Evolutionary conservation across 2,329 filamentous ascomycete genomes (phyloP).

Genomic region (Orbilia javanica): DNA sequence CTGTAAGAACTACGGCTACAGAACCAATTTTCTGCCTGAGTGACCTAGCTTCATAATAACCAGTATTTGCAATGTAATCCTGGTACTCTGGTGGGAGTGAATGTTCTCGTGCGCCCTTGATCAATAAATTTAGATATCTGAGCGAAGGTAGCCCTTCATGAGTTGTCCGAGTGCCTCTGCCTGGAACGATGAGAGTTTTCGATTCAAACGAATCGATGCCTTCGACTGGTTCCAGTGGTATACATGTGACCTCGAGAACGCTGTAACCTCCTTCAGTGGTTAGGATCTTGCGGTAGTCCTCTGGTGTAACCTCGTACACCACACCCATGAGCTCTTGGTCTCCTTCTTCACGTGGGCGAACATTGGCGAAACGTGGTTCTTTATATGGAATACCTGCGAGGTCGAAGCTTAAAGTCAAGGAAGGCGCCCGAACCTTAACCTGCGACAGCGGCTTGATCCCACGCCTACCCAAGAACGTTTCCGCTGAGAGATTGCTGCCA

Average conservation of each 20-base stretch:
- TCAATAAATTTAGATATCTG: constrained; percentile 85
- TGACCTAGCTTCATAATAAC: constrained; percentile 73
- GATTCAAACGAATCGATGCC: constrained; percentile 74
- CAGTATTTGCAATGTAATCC: constrained; percentile 76
- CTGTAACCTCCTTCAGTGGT: constrained; percentile 92
- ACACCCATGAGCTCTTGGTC: constrained; percentile 87
- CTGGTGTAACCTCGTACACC: constrained; percentile 89
- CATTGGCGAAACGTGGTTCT: constrained; percentile 94
- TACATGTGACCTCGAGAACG: constrained; percentile 72
- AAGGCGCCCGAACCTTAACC: constrained; percentile 84
- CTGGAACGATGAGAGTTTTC: constrained; percentile 83
- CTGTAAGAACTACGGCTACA: constrained; percentile 73
- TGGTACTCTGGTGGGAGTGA: constrained; percentile 83
- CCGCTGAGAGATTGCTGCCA: constrained; percentile 85
- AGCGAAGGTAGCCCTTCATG: constrained; percentile 84
- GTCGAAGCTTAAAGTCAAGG: constrained; percentile 83
- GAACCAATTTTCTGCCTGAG: constrained; percentile 76
- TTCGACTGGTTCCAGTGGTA: constrained; percentile 69
- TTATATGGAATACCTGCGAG: constrained; percentile 85
- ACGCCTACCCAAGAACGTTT: constrained; percentile 80
- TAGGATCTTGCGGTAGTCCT: constrained; percentile 87
- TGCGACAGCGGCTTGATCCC: constrained; percentile 85
- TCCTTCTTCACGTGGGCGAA: constrained; percentile 70
- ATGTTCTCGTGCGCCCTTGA: constrained; percentile 82
- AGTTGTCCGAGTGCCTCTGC: constrained; percentile 70